Evolutionary conservation across 768 basidiomycete genomes (phyloP).

Genomic region (Psilocybe subaeruginosa): DNA sequence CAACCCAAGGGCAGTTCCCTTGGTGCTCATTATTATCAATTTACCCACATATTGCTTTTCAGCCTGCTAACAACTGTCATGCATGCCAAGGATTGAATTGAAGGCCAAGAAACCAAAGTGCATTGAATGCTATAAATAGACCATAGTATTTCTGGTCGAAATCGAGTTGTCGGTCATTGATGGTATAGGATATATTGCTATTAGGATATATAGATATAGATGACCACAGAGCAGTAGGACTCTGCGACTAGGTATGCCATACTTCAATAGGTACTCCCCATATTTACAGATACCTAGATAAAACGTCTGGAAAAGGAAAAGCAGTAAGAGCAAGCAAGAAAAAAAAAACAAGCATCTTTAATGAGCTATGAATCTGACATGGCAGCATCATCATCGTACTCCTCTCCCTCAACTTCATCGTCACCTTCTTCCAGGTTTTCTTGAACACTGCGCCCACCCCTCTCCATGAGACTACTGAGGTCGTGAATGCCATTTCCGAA

Average conservation of each 20-base stretch:
- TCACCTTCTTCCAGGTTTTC: slow-evolving; percentile 23
- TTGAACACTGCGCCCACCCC: slow-evolving; percentile 15
- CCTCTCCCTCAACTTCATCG: slow-evolving; percentile 19
- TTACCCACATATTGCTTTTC: too few relatives aligned
- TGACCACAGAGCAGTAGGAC: neutral
- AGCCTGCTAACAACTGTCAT: too few relatives aligned
- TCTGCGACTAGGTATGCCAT: neutral
- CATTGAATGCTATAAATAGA: too few relatives aligned
- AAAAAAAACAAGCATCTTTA: neutral
- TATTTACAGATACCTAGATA: neutral
- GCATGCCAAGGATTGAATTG: too few relatives aligned
- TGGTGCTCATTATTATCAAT: too few relatives aligned
- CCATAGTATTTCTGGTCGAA: too few relatives aligned
- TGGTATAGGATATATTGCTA: neutral
- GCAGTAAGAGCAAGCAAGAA: neutral
- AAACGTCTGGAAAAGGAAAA: neutral
- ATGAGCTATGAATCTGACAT: slow-evolving; percentile 16
- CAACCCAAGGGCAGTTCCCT: too few relatives aligned
- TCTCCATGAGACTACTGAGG: slow-evolving; percentile 23
- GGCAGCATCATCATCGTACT: slow-evolving; percentile 15
- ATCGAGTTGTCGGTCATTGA: too few relatives aligned
- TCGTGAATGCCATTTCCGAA: slow-evolving; percentile 17
- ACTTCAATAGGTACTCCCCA: neutral
- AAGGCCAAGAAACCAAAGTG: too few relatives aligned
- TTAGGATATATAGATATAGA: neutral